Percentiles rank a stretch among this genome's conserved stretches.
These are phyloP conservation scores for Aureobasidium vineae DNA, from an alignment of 2,329 filamentous ascomycete genomes.

Conservation along the genomic window DNA sequence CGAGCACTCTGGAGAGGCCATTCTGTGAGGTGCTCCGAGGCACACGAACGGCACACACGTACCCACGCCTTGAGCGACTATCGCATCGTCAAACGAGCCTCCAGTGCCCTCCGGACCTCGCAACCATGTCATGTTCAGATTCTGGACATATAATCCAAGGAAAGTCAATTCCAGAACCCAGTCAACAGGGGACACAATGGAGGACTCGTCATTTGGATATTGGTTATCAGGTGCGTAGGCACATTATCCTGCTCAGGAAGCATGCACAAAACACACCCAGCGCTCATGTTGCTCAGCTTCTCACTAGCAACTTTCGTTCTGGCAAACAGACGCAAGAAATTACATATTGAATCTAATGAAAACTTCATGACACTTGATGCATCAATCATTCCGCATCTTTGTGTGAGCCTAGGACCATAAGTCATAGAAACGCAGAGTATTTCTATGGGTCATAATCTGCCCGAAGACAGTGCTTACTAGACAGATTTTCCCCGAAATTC, in stretches of 20 bases:
- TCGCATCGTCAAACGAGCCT: background rate
- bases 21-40: constrained; percentile 53
- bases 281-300: background rate
- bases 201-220: background rate
- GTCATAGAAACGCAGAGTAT: background rate
- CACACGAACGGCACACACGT: background rate
- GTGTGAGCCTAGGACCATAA: background rate
- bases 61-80: background rate
- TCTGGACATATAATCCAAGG: background rate
- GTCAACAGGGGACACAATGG: too few relatives aligned
- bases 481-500: background rate
- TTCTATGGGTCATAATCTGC: background rate
- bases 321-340: background rate
- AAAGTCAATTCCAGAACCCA: background rate
- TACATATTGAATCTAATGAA: background rate
- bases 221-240: constrained; percentile 4
- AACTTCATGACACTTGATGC: background rate
- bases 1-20: constrained; percentile 72
- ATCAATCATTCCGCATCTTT: background rate
- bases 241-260: background rate
- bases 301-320: background rate
- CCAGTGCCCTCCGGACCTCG: background rate
- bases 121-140: background rate
- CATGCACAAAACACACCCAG: background rate
- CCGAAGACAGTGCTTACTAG: background rate